A percentile compares a stretch with the other conserved stretches of the same genome.
Evolutionary conservation across 441 rosid species (phyloP).

Genomic region (Syzygium syzygioides): DNA sequence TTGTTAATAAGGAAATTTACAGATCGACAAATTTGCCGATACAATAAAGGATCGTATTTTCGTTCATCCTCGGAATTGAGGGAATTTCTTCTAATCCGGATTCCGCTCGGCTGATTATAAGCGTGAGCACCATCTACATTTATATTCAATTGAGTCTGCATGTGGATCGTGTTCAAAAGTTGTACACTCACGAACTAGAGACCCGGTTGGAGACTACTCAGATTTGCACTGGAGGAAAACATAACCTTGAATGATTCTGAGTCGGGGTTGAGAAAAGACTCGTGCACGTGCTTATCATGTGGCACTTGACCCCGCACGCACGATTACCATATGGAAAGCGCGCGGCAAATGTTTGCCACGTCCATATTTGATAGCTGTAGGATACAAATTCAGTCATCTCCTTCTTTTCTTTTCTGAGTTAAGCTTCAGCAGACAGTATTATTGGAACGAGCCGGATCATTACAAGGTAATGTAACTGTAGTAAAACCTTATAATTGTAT

Average conservation of each 20-base stretch:
- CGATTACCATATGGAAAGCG: neutral
- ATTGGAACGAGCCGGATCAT: neutral
- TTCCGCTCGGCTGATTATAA: neutral
- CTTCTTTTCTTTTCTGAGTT: neutral
- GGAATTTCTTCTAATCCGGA: neutral
- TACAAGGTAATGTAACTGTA: neutral
- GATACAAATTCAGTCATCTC: neutral
- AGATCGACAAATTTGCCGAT: neutral
- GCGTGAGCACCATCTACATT: neutral
- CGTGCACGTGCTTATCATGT: neutral
- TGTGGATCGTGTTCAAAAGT: neutral
- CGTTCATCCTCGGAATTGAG: neutral
- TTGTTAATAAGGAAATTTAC: neutral
- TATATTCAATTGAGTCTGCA: neutral
- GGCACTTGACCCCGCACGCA: neutral
- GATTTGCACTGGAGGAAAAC: neutral
- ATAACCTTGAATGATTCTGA: neutral
- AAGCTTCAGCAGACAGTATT: neutral
- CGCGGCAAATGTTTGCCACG: neutral
- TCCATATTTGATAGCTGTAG: neutral
- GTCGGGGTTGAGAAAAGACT: neutral
- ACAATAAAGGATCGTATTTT: neutral
- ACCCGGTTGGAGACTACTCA: neutral
- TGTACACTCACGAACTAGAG: neutral
- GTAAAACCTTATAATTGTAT: neutral